Conservation (phyloP, 2,329 filamentous ascomycete genomes). For the Paradendryphiella salina region DNA sequence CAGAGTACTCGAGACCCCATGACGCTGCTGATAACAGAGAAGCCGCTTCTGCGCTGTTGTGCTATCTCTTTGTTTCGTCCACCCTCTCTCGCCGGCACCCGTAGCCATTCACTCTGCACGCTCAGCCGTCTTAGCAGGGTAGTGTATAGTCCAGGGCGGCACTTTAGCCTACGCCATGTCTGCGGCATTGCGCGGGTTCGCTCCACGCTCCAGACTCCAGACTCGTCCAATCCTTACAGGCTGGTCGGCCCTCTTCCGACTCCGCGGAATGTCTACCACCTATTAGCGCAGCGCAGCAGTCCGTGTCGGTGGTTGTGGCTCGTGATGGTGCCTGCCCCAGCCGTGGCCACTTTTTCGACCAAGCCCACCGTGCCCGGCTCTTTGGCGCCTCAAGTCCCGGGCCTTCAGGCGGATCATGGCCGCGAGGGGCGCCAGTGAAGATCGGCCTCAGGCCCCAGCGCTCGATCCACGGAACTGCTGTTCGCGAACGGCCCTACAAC, state of each 20-base stretch:
- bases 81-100: neutral
- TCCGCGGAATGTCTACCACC: conserved; percentile 14
- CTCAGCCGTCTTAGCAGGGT: conserved; percentile 2
- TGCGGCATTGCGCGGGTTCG: conserved; percentile 1
- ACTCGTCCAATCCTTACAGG: conserved; percentile 8
- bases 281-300: conserved; percentile 17
- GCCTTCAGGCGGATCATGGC: conserved; percentile 29
- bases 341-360: conserved; percentile 29
- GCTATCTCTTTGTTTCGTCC: neutral
- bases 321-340: conserved; percentile 12
- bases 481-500: conserved; percentile 9
- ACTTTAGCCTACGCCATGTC: conserved; percentile 7
- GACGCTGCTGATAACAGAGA: neutral
- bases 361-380: conserved; percentile 24
- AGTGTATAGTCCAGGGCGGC: conserved; percentile 5
- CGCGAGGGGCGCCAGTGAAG: conserved; percentile 1
- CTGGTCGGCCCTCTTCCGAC: conserved; percentile 30
- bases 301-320: conserved; percentile 18
- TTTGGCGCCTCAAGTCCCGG: conserved; percentile 23
- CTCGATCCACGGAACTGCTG: conserved; percentile 22
- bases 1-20: neutral
- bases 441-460: conserved; percentile 15
- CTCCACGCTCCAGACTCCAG: neutral
- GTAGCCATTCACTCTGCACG: neutral
- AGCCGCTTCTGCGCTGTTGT: neutral